Evolutionary conservation across 176 grass and related monocot genomes (phyloP), one percentile per base, ranked within the genome.

Genomic region (Triticum turgidum): DNA sequence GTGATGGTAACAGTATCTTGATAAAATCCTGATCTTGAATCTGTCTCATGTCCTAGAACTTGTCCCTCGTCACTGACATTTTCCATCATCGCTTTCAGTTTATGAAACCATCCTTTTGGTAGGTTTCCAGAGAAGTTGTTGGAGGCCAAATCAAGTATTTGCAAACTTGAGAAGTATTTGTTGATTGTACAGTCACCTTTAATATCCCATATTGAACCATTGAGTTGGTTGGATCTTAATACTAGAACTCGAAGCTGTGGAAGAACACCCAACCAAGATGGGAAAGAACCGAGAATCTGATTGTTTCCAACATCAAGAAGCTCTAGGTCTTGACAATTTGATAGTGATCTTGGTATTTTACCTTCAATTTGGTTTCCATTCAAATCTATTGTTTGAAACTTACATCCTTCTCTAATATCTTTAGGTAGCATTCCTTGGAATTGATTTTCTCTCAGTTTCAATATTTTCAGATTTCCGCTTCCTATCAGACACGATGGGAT

Each of bases 141-240:
- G 32, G 49, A 83, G 11, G 88, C 84, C 32, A 90, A 76, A 77
- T 72, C 34, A 67, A 90, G 17, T 58, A 90, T 79, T 32, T 80
- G 81, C 47, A 90, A 9, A 22, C 27, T 83, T 21, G 56, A 14
- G 42, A 87, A 87, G 45, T 61, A 5, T 0, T 6, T 13, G 0
- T 2, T 54, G 4, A 24, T 71, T 8, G 9, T 3, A n/a, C 14
- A 0, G 51, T 21, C 11, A 15, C 17, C 3, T 1, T 12, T 6
- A 82, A n/a, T 44, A 58, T 15, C 14, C 9, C 8, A 22, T 1
- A 83, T 29, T 9, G 25, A 18, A 3, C 89, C 72, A 64, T 30
- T 8, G 0, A 90, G 47, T 45, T 10, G 38, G 45, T 87, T 87
- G 37, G 61, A 83, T 69, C 71, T 79, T 9, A 90, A 61, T 1